A percentile compares a stretch with the other conserved stretches of the same genome.
Evolutionary conservation across 495 filamentous ascomycete species (phyloP).

Genomic region (Penicillium salamii): DNA sequence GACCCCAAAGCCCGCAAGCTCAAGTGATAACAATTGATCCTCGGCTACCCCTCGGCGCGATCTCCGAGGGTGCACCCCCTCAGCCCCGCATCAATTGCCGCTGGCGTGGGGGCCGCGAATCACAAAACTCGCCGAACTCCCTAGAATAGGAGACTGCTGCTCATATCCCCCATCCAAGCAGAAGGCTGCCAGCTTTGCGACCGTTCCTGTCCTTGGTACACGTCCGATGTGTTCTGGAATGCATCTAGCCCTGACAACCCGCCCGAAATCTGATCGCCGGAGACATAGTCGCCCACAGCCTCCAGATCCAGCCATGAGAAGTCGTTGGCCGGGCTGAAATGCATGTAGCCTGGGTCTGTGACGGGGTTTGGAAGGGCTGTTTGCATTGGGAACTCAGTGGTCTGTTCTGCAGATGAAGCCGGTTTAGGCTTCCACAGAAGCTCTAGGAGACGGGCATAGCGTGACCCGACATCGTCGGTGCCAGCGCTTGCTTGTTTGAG

Average conservation of each 20-base stretch:
- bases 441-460: slow-evolving; percentile 54
- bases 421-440: slow-evolving; percentile 47
- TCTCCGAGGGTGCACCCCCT: slow-evolving; percentile 21
- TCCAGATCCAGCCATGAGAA: slow-evolving; percentile 58
- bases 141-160: slow-evolving; percentile 41
- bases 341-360: slow-evolving; percentile 36
- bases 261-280: slow-evolving; percentile 41
- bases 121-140: neutral
- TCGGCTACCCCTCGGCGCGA: slow-evolving; percentile 25
- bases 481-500: slow-evolving; percentile 53
- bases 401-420: slow-evolving; percentile 27
- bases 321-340: slow-evolving; percentile 51
- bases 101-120: slow-evolving; percentile 2
- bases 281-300: slow-evolving; percentile 56
- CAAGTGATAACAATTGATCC: slow-evolving; percentile 1
- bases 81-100: slow-evolving; percentile 27
- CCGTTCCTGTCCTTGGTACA: slow-evolving; percentile 34
- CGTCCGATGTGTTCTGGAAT: slow-evolving; percentile 32
- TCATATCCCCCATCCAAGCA: slow-evolving; percentile 44
- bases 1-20: neutral
- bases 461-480: slow-evolving; percentile 51
- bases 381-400: slow-evolving; percentile 32
- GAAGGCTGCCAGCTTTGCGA: slow-evolving; percentile 40
- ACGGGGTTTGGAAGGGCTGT: slow-evolving; percentile 27
- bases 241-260: slow-evolving; percentile 38